These are phyloP conservation scores for Penicillium capsulatum DNA, from an alignment of 2,329 filamentous ascomycete species.

Conservation along the genomic window DNA sequence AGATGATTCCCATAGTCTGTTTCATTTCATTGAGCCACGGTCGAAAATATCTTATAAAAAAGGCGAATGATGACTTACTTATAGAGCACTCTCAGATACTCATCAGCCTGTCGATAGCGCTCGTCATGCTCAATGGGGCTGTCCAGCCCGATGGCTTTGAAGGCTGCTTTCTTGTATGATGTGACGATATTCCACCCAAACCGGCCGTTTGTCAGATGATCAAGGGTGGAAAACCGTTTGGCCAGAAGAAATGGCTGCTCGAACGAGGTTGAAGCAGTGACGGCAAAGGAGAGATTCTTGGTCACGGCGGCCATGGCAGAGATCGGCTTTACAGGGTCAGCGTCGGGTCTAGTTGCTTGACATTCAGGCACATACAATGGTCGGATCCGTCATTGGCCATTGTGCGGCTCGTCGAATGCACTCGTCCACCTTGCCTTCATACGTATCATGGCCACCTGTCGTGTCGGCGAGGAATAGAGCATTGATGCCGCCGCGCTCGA, in stretches of 20 bases:
- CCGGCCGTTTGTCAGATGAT: constrained; percentile 59
- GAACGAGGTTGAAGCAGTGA: constrained; percentile 61
- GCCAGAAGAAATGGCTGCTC: constrained; percentile 60
- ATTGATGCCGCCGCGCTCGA: constrained; percentile 61
- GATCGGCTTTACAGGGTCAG: constrained; percentile 47
- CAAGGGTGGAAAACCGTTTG: constrained; percentile 59
- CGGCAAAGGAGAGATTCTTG: constrained; percentile 59
- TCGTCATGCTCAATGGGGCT: constrained; percentile 58
- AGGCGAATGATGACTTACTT: constrained; percentile 48
- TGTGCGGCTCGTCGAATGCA: constrained; percentile 60
- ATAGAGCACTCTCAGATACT: constrained; percentile 59
- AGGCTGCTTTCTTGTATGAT: constrained; percentile 58
- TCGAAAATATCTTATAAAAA: too few relatives aligned
- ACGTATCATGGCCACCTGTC: constrained; percentile 61
- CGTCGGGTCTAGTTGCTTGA: constrained; percentile 55
- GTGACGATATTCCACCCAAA: constrained; percentile 67
- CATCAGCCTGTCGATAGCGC: constrained; percentile 58
- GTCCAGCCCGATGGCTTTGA: constrained; percentile 59
- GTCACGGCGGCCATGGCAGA: constrained; percentile 64
- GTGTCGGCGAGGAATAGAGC: constrained; percentile 64
- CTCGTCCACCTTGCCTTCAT: constrained; percentile 56
- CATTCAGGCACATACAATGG: constrained; percentile 51
- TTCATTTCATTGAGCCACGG: too few relatives aligned
- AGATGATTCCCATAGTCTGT: constrained; percentile 53
- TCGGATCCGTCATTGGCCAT: constrained; percentile 62